These are phyloP conservation scores for Penicillium longicatenatum DNA, from an alignment of 495 filamentous ascomycete species.

Conservation along the genomic window DNA sequence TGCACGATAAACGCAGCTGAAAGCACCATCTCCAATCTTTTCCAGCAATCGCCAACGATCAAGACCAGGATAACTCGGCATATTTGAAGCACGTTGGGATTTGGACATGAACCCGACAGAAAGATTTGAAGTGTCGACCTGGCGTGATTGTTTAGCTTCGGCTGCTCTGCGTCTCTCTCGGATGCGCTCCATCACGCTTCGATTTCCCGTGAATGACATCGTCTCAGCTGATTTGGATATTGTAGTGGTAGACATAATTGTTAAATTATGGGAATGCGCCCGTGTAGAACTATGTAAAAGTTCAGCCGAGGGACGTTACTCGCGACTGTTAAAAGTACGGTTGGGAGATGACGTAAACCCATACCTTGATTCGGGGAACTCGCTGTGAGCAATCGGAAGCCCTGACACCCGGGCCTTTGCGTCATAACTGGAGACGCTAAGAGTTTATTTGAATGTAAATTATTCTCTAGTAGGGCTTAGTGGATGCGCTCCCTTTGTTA, in stretches of 20 bases:
- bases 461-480: background rate
- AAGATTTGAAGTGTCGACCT: background rate
- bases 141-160: background rate
- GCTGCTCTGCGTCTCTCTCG: background rate
- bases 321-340: background rate
- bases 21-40: conserved; percentile 97
- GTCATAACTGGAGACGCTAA: background rate
- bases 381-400: background rate
- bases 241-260: background rate
- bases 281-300: background rate
- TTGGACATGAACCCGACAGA: conserved; percentile 2
- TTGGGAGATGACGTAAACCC: background rate
- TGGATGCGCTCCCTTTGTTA: background rate
- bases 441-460: background rate
- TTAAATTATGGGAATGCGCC: background rate
- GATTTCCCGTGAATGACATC: background rate
- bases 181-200: background rate
- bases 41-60: conserved; percentile 84
- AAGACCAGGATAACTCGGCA: conserved; percentile 39
- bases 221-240: background rate
- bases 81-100: conserved; percentile 2
- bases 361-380: background rate
- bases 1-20: conserved; percentile 88
- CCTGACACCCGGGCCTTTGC: background rate
- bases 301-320: background rate